Conservation (phyloP, 805 yeast genomes). For the Ogataea haglerorum region DNA sequence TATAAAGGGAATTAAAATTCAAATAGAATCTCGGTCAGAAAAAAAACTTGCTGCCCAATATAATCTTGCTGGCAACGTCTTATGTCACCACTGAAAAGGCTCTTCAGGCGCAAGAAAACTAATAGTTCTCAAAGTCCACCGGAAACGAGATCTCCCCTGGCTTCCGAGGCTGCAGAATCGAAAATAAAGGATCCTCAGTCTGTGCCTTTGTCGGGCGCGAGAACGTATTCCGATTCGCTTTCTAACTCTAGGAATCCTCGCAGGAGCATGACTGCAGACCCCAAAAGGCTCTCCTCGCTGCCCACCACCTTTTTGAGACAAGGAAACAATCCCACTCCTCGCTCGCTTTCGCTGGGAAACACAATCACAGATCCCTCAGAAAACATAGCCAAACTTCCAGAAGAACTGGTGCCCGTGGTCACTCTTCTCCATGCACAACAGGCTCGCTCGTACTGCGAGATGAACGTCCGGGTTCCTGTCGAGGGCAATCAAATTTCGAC, state of each 20-base stretch:
- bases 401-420: slow-evolving; percentile 68
- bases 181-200: not conserved
- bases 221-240: slow-evolving; percentile 6
- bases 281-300: slow-evolving; percentile 27
- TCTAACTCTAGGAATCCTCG: slow-evolving; percentile 4
- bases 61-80: not conserved
- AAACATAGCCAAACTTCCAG: slow-evolving; percentile 38
- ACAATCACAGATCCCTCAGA: slow-evolving; percentile 16
- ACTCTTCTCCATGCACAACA: slow-evolving; percentile 70
- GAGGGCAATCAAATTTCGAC: slow-evolving; percentile 4
- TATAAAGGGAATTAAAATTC: not conserved
- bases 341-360: slow-evolving; percentile 18
- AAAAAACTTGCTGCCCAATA: not conserved
- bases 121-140: slow-evolving; percentile 3
- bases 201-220: not conserved
- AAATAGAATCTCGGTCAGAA: not conserved
- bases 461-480: slow-evolving; percentile 26
- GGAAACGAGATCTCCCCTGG: not conserved
- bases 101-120: slow-evolving; percentile 8
- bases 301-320: slow-evolving; percentile 32
- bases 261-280: slow-evolving; percentile 10
- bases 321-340: slow-evolving; percentile 17
- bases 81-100: slow-evolving; percentile 8
- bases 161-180: not conserved
- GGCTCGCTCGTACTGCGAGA: slow-evolving; percentile 55